These are phyloP conservation scores for Monotropa hypopitys DNA, from an alignment of 179 eudicot genomes.

Conservation along the genomic window DNA sequence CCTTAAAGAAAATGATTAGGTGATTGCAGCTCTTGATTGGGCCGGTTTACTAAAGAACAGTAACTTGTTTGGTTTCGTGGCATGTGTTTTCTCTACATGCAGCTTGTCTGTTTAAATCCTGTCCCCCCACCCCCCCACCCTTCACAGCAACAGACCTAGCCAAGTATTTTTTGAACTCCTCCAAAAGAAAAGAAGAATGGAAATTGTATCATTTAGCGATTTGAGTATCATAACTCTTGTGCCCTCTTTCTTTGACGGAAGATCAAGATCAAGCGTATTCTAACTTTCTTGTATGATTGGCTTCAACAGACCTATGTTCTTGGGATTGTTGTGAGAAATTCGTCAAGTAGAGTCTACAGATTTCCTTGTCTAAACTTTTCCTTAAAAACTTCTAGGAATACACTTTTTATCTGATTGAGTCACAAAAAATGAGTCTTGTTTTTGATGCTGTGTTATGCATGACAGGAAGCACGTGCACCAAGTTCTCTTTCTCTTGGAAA, in stretches of 20 bases:
- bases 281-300: background rate
- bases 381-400: background rate
- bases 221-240: background rate
- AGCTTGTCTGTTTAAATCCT: background rate
- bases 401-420: background rate
- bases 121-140: no score
- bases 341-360: background rate
- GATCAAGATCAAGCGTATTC: background rate
- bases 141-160: background rate
- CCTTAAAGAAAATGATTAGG: background rate
- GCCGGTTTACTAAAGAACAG: background rate
- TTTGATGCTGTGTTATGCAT: background rate
- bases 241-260: background rate
- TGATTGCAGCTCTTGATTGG: background rate
- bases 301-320: background rate
- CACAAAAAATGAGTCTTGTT: background rate
- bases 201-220: background rate
- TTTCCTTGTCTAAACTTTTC: background rate
- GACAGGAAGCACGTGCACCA: slow-evolving; percentile 61
- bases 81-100: background rate
- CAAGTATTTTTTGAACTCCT: background rate
- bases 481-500: slow-evolving; percentile 70
- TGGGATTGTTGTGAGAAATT: background rate
- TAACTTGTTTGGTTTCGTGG: background rate
- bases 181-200: background rate